A percentile compares a stretch with the other conserved stretches of the same genome.
These are phyloP conservation scores for Ceratocystis albifundus DNA, from an alignment of 2,329 filamentous ascomycete genomes.

Conservation along the genomic window DNA sequence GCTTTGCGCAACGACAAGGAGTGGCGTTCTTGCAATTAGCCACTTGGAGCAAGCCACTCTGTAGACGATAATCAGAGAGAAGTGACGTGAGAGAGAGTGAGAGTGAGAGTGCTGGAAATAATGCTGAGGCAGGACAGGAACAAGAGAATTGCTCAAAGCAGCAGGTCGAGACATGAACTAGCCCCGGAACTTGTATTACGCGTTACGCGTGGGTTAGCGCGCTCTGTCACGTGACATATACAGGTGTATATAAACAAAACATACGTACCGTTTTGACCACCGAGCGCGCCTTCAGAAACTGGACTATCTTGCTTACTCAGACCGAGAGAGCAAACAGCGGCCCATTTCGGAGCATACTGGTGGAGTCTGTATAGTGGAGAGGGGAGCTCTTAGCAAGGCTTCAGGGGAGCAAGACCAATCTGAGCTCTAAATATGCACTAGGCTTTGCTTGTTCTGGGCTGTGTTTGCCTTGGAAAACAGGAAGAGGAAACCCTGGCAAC, in stretches of 20 bases:
- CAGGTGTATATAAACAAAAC: background rate
- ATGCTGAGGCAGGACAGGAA: background rate
- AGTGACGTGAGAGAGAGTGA: background rate
- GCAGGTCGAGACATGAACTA: background rate
- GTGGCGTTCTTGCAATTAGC: background rate
- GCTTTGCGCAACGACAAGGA: background rate
- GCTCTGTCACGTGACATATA: background rate
- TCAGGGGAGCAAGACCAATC: no score
- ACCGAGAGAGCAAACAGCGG: background rate
- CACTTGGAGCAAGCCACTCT: background rate
- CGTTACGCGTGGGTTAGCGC: background rate
- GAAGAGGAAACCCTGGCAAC: conserved; percentile 12
- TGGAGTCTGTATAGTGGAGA: background rate
- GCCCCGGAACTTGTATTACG: background rate
- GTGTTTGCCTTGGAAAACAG: conserved; percentile 4
- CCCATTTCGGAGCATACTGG: background rate
- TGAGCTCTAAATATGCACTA: background rate
- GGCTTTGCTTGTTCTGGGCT: background rate
- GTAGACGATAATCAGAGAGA: background rate
- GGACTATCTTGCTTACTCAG: background rate
- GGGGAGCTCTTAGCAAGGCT: background rate
- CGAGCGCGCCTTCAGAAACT: no score
- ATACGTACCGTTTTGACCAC: no score
- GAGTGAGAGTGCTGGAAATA: background rate
- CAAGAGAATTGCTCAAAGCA: background rate